Evolutionary conservation across 352 stramenopile species (phyloP).

Genomic region (Globisporangium perplexum): DNA sequence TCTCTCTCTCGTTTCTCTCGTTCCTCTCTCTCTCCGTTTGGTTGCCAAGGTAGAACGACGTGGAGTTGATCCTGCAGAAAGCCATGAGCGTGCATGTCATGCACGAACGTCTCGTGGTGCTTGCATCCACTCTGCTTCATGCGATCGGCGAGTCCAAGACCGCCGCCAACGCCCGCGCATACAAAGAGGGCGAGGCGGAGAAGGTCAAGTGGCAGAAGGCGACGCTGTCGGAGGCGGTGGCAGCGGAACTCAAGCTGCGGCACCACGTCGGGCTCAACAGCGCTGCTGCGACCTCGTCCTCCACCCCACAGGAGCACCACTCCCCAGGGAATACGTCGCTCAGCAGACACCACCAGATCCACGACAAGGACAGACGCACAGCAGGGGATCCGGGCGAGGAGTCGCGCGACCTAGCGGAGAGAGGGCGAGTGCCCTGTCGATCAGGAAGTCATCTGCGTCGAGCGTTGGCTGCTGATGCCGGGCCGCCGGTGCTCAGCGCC

Average conservation of each 20-base stretch:
- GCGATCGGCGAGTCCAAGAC: conserved; percentile 39
- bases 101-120: conserved; percentile 37
- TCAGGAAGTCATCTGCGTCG: conserved; percentile 21
- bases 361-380: not conserved
- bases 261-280: not conserved
- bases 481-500: conserved; percentile 24
- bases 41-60: conserved; percentile 12
- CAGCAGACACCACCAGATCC: not conserved
- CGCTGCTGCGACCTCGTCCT: not conserved
- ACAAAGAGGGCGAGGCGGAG: conserved; percentile 27
- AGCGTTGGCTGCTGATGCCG: conserved; percentile 7
- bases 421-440: conserved; percentile 6
- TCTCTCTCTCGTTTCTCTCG: not conserved
- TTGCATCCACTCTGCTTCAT: conserved; percentile 32
- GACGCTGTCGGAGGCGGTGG: conserved; percentile 27
- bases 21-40: not conserved
- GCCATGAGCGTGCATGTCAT: conserved; percentile 30
- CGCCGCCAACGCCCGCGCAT: conserved; percentile 25
- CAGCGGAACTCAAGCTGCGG: conserved; percentile 17
- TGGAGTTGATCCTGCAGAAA: conserved; percentile 46
- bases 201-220: conserved; percentile 25
- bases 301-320: not conserved
- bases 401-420: not conserved
- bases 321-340: not conserved
- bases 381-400: not conserved